Conservation (phyloP, 331 rosid genomes). For the Saraca asoca region DNA sequence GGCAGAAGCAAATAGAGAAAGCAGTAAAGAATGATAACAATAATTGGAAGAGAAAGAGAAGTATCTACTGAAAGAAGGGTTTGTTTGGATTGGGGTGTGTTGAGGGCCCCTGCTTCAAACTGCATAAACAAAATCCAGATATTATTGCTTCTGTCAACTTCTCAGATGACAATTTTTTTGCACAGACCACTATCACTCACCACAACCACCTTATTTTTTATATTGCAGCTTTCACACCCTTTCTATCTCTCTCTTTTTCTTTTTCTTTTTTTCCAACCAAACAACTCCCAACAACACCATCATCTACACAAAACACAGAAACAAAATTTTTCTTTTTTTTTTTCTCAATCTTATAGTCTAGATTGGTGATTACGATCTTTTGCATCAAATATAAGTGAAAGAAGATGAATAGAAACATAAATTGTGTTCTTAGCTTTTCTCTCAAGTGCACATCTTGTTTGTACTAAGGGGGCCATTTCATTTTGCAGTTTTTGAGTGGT, state of each 20-base stretch:
- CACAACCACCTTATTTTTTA: too few relatives aligned
- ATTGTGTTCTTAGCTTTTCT: neutral
- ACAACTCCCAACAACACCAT: too few relatives aligned
- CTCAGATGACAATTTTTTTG: slow-evolving; percentile 52
- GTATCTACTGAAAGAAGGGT: slow-evolving; percentile 34
- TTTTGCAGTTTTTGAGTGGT: slow-evolving; percentile 42
- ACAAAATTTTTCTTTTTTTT: too few relatives aligned
- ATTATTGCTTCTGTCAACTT: slow-evolving; percentile 67
- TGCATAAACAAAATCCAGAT: slow-evolving; percentile 71
- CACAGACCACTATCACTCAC: slow-evolving; percentile 9
- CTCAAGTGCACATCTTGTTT: slow-evolving; percentile 28
- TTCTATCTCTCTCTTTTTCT: too few relatives aligned
- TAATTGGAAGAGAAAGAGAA: slow-evolving; percentile 50
- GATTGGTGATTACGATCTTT: too few relatives aligned
- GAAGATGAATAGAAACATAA: too few relatives aligned
- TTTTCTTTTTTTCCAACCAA: too few relatives aligned
- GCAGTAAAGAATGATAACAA: slow-evolving; percentile 51
- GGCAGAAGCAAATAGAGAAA: slow-evolving; percentile 9
- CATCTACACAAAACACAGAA: too few relatives aligned
- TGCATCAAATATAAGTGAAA: too few relatives aligned
- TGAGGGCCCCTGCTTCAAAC: slow-evolving; percentile 61
- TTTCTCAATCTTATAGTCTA: too few relatives aligned
- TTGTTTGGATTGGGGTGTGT: slow-evolving; percentile 26
- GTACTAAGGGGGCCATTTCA: slow-evolving; percentile 39
- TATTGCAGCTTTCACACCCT: too few relatives aligned